These are phyloP conservation scores for Avena eriantha DNA, from an alignment of 176 grass and related monocot genomes.

Conservation along the genomic window DNA sequence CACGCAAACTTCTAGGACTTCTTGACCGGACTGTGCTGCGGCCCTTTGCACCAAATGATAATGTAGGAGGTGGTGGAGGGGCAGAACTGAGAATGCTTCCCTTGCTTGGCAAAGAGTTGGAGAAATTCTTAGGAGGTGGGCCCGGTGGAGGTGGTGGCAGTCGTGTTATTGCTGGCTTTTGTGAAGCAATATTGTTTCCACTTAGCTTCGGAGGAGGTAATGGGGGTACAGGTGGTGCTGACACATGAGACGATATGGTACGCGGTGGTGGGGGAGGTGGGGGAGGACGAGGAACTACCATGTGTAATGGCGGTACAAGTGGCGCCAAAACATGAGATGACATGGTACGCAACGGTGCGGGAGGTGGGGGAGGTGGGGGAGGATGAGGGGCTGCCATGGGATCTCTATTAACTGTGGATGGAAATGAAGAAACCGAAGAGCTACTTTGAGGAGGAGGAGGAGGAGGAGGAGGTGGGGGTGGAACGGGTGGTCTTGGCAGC, in stretches of 20 bases:
- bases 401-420: conserved; percentile 48
- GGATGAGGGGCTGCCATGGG: conserved; percentile 28
- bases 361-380: conserved; percentile 50
- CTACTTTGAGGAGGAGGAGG: conserved; percentile 43
- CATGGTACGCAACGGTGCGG: conserved; percentile 37
- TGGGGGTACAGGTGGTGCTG: conserved; percentile 49
- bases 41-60: conserved; percentile 53
- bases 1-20: conserved; percentile 64
- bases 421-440: conserved; percentile 22
- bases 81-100: conserved; percentile 44
- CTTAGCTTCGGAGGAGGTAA: conserved; percentile 50
- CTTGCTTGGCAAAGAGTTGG: conserved; percentile 47
- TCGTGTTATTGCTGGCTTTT: conserved; percentile 35
- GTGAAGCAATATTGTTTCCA: conserved; percentile 23
- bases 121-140: conserved; percentile 41
- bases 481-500: background rate
- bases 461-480: conserved; percentile 39
- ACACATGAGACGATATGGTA: conserved; percentile 32
- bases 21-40: conserved; percentile 49
- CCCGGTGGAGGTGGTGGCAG: conserved; percentile 50
- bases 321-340: conserved; percentile 39
- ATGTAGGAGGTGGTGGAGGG: conserved; percentile 78
- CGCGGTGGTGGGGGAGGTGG: conserved; percentile 47
- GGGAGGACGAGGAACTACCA: conserved; percentile 26
- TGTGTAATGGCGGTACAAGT: conserved; percentile 39